A percentile compares a stretch with the other conserved stretches of the same genome.
phyloP scores from a whole-genome alignment of 495 filamentous ascomycete genomes.

The Elasticomyces elasticus region DNA sequence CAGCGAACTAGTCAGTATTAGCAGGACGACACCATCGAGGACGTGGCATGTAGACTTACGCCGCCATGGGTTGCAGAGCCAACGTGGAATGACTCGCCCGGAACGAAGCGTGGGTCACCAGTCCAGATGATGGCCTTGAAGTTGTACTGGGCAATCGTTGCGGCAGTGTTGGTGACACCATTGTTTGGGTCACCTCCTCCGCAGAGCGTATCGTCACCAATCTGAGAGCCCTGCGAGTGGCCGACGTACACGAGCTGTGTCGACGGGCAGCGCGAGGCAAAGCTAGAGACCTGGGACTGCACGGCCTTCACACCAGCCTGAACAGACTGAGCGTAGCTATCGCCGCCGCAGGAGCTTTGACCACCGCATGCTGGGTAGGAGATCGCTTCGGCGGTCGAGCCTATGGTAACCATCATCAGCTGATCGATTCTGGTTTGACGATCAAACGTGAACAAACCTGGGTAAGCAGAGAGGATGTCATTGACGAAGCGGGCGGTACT shows the following conservation, averaged over 20 bases:
- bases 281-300: constrained; percentile 7
- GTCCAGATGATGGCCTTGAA: constrained; percentile 19
- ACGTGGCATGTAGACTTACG: not conserved
- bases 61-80: constrained; percentile 13
- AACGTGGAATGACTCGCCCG: constrained; percentile 14
- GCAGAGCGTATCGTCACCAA: constrained; percentile 17
- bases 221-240: constrained; percentile 20
- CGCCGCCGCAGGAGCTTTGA: not conserved
- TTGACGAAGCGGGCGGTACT: constrained; percentile 15
- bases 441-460: no score
- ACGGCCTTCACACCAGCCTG: constrained; percentile 13
- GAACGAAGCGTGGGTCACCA: constrained; percentile 13
- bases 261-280: constrained; percentile 9
- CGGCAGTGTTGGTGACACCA: constrained; percentile 13
- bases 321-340: constrained; percentile 11
- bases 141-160: constrained; percentile 15
- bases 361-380: constrained; percentile 17
- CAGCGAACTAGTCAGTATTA: constrained; percentile 7
- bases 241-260: constrained; percentile 19
- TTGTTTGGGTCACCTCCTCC: constrained; percentile 17
- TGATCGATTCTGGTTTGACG: not conserved
- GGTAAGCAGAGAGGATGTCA: constrained; percentile 15
- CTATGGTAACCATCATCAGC: not conserved
- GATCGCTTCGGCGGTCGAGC: constrained; percentile 15
- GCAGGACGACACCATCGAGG: not conserved